Percentiles rank a stretch among this genome's conserved stretches.
phyloP scores from a whole-genome alignment of 1,284 basidiomycete species.

The Neolentinus lepideus region DNA sequence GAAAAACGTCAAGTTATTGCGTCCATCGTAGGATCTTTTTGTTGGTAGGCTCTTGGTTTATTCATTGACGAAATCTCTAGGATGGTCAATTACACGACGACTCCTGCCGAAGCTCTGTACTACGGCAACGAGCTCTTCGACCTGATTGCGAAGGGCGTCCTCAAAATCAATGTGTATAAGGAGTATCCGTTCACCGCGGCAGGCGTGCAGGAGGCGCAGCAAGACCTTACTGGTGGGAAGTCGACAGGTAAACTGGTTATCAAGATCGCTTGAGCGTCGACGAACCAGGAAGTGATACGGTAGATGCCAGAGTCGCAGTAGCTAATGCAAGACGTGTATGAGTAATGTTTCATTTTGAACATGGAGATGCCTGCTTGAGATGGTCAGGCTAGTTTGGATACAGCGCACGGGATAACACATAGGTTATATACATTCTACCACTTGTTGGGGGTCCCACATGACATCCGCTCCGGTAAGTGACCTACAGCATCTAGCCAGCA shows the following conservation, averaged over 20 bases:
- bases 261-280: slow-evolving; percentile 32
- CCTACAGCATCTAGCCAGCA: neutral
- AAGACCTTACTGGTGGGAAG: slow-evolving; percentile 71
- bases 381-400: too few species aligned
- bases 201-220: slow-evolving; percentile 73
- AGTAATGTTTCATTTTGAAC: neutral
- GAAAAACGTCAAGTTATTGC: slow-evolving; percentile 80
- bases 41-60: neutral
- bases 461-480: too few species aligned
- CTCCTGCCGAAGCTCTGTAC: slow-evolving; percentile 60
- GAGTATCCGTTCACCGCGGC: slow-evolving; percentile 83
- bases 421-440: too few species aligned
- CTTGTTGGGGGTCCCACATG: too few species aligned
- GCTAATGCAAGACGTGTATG: neutral
- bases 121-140: slow-evolving; percentile 68
- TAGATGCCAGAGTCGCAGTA: too few species aligned
- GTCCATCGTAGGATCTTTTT: slow-evolving; percentile 54
- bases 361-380: too few species aligned
- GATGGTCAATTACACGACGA: slow-evolving; percentile 61
- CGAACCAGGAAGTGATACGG: neutral
- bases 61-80: slow-evolving; percentile 24
- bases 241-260: slow-evolving; percentile 82
- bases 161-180: slow-evolving; percentile 71
- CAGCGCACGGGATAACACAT: too few species aligned
- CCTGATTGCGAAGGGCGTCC: slow-evolving; percentile 47